Evolutionary conservation across 495 filamentous ascomycete genomes (phyloP).

Genomic region (Letharia lupina): DNA sequence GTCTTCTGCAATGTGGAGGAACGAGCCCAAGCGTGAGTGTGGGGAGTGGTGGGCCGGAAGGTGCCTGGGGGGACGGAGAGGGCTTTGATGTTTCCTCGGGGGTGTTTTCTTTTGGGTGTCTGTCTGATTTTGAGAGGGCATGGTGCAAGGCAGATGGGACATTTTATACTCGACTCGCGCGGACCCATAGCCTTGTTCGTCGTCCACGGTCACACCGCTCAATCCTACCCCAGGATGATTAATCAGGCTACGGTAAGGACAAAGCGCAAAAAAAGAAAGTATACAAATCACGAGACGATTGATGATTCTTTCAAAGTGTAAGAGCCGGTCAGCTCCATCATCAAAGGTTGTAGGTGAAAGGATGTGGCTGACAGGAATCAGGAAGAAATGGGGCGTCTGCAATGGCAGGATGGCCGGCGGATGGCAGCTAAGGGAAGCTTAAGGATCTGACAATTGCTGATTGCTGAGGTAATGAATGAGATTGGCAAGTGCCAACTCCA

Average conservation of each 20-base stretch:
- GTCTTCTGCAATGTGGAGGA: background rate
- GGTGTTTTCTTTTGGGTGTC: no score
- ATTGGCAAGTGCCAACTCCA: no score
- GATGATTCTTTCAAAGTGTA: no score
- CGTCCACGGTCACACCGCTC: background rate
- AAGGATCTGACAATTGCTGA: background rate
- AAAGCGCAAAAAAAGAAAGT: background rate
- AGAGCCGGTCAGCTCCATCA: no score
- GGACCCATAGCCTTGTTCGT: background rate
- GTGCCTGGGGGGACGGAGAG: no score
- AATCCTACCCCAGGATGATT: background rate
- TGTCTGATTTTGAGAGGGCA: background rate
- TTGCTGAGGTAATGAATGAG: background rate
- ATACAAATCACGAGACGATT: background rate
- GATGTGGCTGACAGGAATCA: no score
- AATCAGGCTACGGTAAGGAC: background rate
- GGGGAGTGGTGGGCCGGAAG: no score
- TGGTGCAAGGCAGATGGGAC: background rate
- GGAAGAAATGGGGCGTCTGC: no score
- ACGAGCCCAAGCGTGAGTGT: background rate
- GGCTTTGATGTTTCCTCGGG: background rate
- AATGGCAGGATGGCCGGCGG: no score
- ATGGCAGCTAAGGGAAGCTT: no score
- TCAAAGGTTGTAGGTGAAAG: no score
- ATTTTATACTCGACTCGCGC: background rate